phyloP scores from a whole-genome alignment of 2,329 filamentous ascomycete species.

The Penicillium aurantiogriseum region DNA sequence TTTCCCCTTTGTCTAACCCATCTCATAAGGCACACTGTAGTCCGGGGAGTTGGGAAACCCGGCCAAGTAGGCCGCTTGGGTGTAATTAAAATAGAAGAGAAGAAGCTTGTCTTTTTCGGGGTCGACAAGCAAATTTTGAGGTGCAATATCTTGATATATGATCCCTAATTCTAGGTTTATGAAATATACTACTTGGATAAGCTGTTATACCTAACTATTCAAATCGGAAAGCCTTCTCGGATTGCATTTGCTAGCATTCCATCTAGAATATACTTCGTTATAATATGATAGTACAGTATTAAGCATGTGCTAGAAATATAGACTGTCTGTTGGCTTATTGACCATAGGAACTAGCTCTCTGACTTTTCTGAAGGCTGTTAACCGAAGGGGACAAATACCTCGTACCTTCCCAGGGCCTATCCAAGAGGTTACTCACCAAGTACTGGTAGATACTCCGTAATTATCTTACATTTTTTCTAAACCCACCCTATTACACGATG shows the following conservation, averaged over 20 bases:
- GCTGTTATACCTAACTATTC: not conserved
- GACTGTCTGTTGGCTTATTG: too few relatives aligned
- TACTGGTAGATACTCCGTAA: not conserved
- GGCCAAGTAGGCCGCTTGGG: too few relatives aligned
- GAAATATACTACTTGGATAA: conserved; percentile 7
- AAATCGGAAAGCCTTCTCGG: conserved; percentile 21
- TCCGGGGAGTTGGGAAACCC: too few relatives aligned
- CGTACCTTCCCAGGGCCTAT: not conserved
- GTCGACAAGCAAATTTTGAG: conserved; percentile 32
- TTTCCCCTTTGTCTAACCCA: conserved; percentile 9
- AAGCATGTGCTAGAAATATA: not conserved
- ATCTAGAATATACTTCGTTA: conserved; percentile 23
- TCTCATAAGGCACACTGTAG: conserved; percentile 7
- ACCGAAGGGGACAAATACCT: not conserved
- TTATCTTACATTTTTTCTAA: not conserved
- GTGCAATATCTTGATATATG: conserved; percentile 35
- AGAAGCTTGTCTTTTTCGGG: conserved; percentile 20
- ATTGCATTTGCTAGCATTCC: conserved; percentile 30
- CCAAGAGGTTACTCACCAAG: not conserved
- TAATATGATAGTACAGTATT: not conserved
- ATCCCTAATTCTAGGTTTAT: conserved; percentile 28
- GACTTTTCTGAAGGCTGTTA: not conserved
- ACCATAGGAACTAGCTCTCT: not conserved
- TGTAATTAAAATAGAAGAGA: conserved; percentile 14
- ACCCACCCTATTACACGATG: not conserved